Evolutionary conservation across 2,329 filamentous ascomycete genomes (phyloP).

Genomic region (Cryphonectria radicalis): DNA sequence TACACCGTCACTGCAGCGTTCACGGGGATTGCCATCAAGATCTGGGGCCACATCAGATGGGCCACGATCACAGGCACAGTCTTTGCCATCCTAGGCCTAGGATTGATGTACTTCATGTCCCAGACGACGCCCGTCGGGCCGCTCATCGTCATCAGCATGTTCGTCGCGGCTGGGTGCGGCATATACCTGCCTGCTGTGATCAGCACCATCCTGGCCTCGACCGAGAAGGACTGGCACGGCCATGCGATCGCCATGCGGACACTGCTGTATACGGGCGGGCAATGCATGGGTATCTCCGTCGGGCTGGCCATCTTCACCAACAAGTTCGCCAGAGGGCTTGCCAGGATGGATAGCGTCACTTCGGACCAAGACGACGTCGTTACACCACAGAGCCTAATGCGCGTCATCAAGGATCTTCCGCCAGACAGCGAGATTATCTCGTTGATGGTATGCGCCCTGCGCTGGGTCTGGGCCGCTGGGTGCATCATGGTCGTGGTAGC

Average conservation of each 20-base stretch:
- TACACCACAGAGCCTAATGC: constrained; percentile 20
- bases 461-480: constrained; percentile 23
- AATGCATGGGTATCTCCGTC: constrained; percentile 25
- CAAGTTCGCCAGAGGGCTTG: constrained; percentile 12
- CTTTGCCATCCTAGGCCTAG: constrained; percentile 9
- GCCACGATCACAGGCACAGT: constrained; percentile 20
- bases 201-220: constrained; percentile 26
- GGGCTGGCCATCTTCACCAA: constrained; percentile 26
- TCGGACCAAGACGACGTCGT: background rate
- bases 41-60: constrained; percentile 17
- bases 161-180: constrained; percentile 20
- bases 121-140: background rate
- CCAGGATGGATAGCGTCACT: background rate
- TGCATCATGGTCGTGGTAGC: constrained; percentile 13
- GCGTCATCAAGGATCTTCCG: constrained; percentile 16
- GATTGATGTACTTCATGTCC: constrained; percentile 24
- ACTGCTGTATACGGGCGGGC: constrained; percentile 23
- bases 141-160: constrained; percentile 16
- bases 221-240: constrained; percentile 21
- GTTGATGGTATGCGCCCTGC: constrained; percentile 14
- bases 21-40: constrained; percentile 21
- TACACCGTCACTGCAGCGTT: constrained; percentile 32
- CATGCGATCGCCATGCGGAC: constrained; percentile 27
- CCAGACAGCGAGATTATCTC: constrained; percentile 10
- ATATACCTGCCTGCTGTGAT: constrained; percentile 25